Percentiles rank a stretch among this genome's conserved stretches.
Conservation (phyloP, 164 flowering plant species). For the Vitis amurensis region DNA sequence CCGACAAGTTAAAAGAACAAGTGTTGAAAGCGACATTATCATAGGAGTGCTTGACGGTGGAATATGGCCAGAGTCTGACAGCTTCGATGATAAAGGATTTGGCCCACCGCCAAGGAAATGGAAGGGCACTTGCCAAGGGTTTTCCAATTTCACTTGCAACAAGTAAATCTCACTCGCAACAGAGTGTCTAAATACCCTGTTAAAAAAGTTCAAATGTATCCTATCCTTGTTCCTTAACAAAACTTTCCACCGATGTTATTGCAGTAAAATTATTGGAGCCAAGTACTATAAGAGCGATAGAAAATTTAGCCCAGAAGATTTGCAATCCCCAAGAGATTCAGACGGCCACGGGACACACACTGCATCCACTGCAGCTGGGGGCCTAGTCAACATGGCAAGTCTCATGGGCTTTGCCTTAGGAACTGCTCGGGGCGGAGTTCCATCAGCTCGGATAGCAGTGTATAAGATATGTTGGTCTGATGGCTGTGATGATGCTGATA, state of each 20-base stretch:
- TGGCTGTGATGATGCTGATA: conserved; percentile 30
- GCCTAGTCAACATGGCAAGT: conserved; percentile 29
- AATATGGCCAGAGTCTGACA: conserved; percentile 59
- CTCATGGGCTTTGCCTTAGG: conserved; percentile 39
- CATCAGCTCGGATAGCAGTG: conserved; percentile 50
- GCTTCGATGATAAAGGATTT: conserved; percentile 51
- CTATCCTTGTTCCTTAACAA: too few species aligned
- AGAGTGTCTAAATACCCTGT: too few species aligned
- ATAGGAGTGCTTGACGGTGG: conserved; percentile 58
- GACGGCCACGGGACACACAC: conserved; percentile 57
- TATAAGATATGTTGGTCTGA: conserved; percentile 41
- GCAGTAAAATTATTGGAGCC: conserved; percentile 58
- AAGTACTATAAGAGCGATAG: conserved; percentile 20
- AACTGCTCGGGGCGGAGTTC: conserved; percentile 57
- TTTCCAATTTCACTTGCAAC: conserved; percentile 60
- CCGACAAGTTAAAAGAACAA: conserved; percentile 14
- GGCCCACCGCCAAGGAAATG: conserved; percentile 57
- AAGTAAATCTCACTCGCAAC: conserved; percentile 28
- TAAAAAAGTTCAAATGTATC: too few species aligned
- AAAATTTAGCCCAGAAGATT: background rate
- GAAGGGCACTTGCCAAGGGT: conserved; percentile 48
- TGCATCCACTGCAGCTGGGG: conserved; percentile 55
- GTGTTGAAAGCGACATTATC: conserved; percentile 35
- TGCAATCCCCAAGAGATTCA: conserved; percentile 34
- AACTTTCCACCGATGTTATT: background rate